Percentiles rank a stretch among this genome's conserved stretches.
These are phyloP conservation scores for Luzula sylvatica DNA, from an alignment of 176 grass and related monocot species.

Conservation along the genomic window DNA sequence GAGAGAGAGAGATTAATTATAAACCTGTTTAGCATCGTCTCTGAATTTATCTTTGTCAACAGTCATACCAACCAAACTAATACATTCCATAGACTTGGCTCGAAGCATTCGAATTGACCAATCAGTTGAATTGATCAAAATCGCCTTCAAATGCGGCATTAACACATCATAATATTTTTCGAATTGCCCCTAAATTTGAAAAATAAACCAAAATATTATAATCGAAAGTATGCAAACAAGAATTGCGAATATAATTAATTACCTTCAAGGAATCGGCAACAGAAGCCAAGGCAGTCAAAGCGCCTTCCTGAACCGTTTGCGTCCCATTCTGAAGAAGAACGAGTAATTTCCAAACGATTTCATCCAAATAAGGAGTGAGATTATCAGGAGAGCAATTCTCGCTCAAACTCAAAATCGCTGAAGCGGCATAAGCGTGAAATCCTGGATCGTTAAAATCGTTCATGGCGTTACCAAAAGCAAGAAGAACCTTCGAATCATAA, in stretches of 20 bases:
- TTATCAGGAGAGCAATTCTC: conserved; percentile 96
- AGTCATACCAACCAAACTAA: conserved; percentile 98
- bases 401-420: conserved; percentile 88
- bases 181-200: conserved; percentile 65
- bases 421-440: conserved; percentile 94
- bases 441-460: conserved; percentile 95
- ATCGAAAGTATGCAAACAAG: neutral
- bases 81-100: conserved; percentile 98
- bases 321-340: conserved; percentile 95
- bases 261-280: conserved; percentile 98
- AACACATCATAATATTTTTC: conserved; percentile 96
- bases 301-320: conserved; percentile 99
- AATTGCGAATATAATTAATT: conserved; percentile 12
- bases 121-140: conserved; percentile 95
- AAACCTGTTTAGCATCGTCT: conserved; percentile 91
- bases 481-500: conserved; percentile 77
- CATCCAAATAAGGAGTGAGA: conserved; percentile 89
- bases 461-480: conserved; percentile 82
- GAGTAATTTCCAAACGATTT: conserved; percentile 89
- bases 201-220: neutral
- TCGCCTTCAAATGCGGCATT: conserved; percentile 95
- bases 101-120: conserved; percentile 96
- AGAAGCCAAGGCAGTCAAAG: conserved; percentile 92
- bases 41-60: conserved; percentile 98
- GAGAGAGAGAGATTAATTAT: no score